Percentiles rank a stretch among this genome's conserved stretches.
Conservation (phyloP, 2,329 filamentous ascomycete genomes). For the Aspergillus aculeatinus region DNA sequence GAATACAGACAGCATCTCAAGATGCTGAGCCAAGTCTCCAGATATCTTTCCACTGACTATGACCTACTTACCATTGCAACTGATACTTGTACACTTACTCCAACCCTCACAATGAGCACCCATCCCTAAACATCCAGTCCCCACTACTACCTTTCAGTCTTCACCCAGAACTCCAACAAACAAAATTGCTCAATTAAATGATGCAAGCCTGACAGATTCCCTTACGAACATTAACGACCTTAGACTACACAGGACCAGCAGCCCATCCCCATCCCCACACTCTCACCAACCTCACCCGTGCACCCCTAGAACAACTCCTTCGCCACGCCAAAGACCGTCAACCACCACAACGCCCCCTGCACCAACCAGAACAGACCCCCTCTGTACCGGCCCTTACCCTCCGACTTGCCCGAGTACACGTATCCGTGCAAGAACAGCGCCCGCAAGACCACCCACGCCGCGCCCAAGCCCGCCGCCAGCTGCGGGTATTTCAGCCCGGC, state of each 20-base stretch:
- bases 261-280: too few species aligned
- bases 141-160: not conserved
- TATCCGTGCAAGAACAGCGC: constrained; percentile 52
- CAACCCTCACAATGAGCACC: too few species aligned
- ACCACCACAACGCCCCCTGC: constrained; percentile 42
- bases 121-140: too few species aligned
- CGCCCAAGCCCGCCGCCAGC: constrained; percentile 47
- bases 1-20: too few species aligned
- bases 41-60: too few species aligned
- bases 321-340: constrained; percentile 40
- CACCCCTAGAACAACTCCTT: constrained; percentile 28
- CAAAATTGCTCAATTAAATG: not conserved
- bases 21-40: too few species aligned
- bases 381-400: constrained; percentile 39
- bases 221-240: not conserved
- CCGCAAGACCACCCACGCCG: constrained; percentile 52
- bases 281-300: not conserved
- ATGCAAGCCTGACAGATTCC: not conserved
- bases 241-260: too few species aligned
- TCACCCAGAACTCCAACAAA: not conserved
- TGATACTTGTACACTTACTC: too few species aligned
- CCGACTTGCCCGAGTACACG: constrained; percentile 39
- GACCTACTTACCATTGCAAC: too few species aligned
- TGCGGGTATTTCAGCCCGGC: constrained; percentile 56
- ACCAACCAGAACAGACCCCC: constrained; percentile 41